Percentiles rank a stretch among this genome's conserved stretches.
Conservation (phyloP, 495 filamentous ascomycete species). For the Neurospora tetraspora region DNA sequence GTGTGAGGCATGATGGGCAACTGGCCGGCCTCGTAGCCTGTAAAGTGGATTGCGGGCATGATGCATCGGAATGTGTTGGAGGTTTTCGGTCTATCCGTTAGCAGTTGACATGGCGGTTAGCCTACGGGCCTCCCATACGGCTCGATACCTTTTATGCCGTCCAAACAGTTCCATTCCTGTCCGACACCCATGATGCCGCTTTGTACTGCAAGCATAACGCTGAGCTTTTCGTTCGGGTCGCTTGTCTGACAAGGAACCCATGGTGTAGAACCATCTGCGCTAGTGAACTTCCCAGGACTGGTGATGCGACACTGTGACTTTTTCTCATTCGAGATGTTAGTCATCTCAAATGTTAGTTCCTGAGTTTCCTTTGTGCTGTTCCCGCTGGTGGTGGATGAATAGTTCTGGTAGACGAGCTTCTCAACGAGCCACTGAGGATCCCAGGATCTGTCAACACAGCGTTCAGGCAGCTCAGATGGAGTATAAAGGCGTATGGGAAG, state of each 20-base stretch:
- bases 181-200: constrained; percentile 12
- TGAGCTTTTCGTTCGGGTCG: neutral
- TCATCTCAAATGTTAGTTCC: constrained; percentile 8
- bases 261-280: constrained; percentile 5
- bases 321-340: constrained; percentile 9
- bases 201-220: constrained; percentile 5
- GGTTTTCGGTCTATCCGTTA: neutral
- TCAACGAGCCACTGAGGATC: constrained; percentile 14
- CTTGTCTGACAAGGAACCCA: constrained; percentile 12
- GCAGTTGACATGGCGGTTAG: neutral
- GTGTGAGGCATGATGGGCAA: constrained; percentile 38
- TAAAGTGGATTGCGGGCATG: constrained; percentile 2
- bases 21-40: constrained; percentile 19
- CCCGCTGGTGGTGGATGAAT: neutral
- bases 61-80: constrained; percentile 6
- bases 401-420: constrained; percentile 6
- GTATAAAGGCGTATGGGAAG: constrained; percentile 13
- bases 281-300: neutral
- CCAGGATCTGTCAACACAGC: constrained; percentile 11
- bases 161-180: constrained; percentile 15
- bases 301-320: constrained; percentile 1
- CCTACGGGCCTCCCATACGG: neutral
- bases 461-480: constrained; percentile 2
- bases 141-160: constrained; percentile 8
- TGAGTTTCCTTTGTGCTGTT: neutral